Conservation (phyloP, 768 basidiomycete genomes). For the Boletus rubescentipes region DNA sequence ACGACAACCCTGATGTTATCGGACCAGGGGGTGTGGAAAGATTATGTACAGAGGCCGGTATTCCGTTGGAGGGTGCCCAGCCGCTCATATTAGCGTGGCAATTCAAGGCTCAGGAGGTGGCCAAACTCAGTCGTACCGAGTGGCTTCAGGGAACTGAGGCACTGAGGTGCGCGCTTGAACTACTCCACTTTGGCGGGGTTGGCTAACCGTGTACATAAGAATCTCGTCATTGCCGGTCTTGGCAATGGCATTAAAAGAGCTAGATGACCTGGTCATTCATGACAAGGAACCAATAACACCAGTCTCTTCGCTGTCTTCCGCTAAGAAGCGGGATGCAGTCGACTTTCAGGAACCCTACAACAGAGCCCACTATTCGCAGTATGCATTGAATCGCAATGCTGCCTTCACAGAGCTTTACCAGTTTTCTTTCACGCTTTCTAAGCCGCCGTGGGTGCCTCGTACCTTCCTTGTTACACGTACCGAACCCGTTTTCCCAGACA, state of each 20-base stretch:
- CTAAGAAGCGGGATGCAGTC: conserved; percentile 33
- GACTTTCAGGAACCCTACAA: conserved; percentile 51
- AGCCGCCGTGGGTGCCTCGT: conserved; percentile 57
- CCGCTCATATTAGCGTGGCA: conserved; percentile 80
- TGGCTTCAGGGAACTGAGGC: conserved; percentile 60
- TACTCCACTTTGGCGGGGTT: neutral
- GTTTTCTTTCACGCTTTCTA: conserved; percentile 70
- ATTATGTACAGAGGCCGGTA: conserved; percentile 67
- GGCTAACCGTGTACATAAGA: conserved; percentile 30
- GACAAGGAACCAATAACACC: conserved; percentile 39
- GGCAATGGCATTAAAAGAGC: conserved; percentile 51
- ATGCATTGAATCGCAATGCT: conserved; percentile 46
- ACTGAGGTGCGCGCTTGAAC: conserved; percentile 39
- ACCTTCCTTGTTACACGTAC: neutral
- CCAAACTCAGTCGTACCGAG: conserved; percentile 62
- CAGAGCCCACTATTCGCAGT: conserved; percentile 47
- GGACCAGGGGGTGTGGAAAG: conserved; percentile 71
- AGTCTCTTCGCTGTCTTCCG: conserved; percentile 18
- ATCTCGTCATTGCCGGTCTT: conserved; percentile 52
- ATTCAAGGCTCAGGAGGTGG: conserved; percentile 68
- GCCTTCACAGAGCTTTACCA: conserved; percentile 66
- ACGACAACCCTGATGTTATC: conserved; percentile 48
- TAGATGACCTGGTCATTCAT: conserved; percentile 61
- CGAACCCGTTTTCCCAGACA: conserved; percentile 41
- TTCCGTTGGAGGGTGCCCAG: conserved; percentile 69